Evolutionary conservation across 2,329 filamentous ascomycete genomes (phyloP), one percentile per base, ranked within the genome.

Genomic region (Celoporthe dispersa): DNA sequence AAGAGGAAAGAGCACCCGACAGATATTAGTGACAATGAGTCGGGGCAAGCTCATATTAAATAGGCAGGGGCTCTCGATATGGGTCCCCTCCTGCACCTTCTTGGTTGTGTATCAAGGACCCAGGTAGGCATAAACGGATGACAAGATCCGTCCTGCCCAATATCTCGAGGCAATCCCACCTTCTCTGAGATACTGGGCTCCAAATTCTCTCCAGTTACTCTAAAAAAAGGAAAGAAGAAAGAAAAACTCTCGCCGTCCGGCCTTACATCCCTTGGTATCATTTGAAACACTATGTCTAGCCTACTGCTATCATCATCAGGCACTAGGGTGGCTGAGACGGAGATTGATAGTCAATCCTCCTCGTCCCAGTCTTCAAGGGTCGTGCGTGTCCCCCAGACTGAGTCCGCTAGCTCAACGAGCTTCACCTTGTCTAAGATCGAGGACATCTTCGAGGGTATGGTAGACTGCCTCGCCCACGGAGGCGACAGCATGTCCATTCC

Each of bases 381-480:
- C 9, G 6, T 70, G 14, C 55, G 25, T 6, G 35, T 70, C 9
- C 39, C 65, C 12, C 41, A 35, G 16, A 8, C 55, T 9, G 60
- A 57, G n/a, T 41, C 55, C 11, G 64, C 67, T 11, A 60, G 60
- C 28, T 70, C 76, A 33, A 68, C 73, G 1, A 77, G 76, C 0
- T 57, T 71, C 16, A 81, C 86, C 19, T 83, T 89, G 35, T 76
- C 80, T 59, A 85, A 83, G 68, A 87, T 91, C 57, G 88, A 90
- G 75, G 78, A 80, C 6, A 84, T 90, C 31, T 81, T 90, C 22
- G 84, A 86, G 68, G 75, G 75, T 0, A 83, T 90, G 64, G 73
- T 84, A 9, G 84, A 88, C 66, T 83, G 81, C 16, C 78, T 90
- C 8, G 68, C 79, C n/a, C 79, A 83, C 19, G 68, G 60, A 79